Conservation (phyloP, 768 basidiomycete genomes). For the Leccinum boreale region DNA sequence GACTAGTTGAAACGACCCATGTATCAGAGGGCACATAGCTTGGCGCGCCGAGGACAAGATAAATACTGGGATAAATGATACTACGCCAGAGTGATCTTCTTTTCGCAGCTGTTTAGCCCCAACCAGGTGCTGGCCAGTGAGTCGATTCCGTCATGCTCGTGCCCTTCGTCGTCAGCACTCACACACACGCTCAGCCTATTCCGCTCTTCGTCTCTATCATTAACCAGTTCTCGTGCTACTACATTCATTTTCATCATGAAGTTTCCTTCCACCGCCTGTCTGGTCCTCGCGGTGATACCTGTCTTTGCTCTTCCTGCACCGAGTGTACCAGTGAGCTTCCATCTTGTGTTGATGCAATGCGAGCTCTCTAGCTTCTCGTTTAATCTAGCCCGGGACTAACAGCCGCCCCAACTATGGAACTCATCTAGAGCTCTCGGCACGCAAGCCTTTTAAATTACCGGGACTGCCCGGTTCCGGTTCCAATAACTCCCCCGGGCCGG, state of each 20-base stretch:
- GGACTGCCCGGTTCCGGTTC: too few species aligned
- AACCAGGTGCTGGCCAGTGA: neutral
- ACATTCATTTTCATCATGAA: neutral
- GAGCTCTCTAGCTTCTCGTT: neutral
- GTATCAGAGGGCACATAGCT: too few species aligned
- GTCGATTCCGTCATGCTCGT: neutral
- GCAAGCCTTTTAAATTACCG: neutral
- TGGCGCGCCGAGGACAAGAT: too few species aligned
- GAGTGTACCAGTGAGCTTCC: neutral
- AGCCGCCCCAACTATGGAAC: neutral
- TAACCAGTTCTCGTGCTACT: neutral
- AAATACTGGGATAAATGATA: too few species aligned
- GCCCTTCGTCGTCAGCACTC: neutral
- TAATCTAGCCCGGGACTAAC: neutral
- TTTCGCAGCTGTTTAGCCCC: neutral
- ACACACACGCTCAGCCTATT: neutral
- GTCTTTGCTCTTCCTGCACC: neutral
- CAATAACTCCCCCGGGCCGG: too few species aligned
- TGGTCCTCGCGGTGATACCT: neutral
- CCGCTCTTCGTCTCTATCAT: neutral
- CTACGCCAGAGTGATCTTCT: too few species aligned
- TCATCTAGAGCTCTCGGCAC: neutral
- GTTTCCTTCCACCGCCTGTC: neutral
- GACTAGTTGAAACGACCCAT: too few species aligned
- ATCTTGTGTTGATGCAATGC: neutral